Conservation (phyloP, 139 green algal species). For the Auxenochlorella pyrenoidosa region DNA sequence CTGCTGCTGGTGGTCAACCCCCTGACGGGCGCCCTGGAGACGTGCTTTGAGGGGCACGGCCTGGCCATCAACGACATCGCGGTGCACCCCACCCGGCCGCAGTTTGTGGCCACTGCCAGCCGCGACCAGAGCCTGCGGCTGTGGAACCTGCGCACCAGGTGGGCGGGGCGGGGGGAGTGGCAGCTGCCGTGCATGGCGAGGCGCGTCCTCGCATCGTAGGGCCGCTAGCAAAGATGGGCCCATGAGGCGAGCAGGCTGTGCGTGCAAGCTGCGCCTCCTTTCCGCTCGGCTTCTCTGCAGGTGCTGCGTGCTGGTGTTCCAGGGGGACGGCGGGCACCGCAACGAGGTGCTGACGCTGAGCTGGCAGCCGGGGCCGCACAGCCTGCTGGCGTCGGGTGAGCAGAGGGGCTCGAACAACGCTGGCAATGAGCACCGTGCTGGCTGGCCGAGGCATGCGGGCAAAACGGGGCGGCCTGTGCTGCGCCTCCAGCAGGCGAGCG, state of each 20-base stretch:
- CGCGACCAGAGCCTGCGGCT: slow-evolving; percentile 66
- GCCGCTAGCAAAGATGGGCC: not conserved
- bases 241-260: not conserved
- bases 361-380: slow-evolving; percentile 29
- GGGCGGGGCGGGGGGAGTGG: not conserved
- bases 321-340: slow-evolving; percentile 69
- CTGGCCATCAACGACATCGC: slow-evolving; percentile 80
- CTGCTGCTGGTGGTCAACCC: slow-evolving; percentile 58
- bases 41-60: slow-evolving; percentile 70
- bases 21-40: slow-evolving; percentile 12
- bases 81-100: slow-evolving; percentile 64
- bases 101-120: slow-evolving; percentile 74
- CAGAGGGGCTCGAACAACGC: no score
- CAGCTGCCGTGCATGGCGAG: not conserved
- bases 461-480: no score
- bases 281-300: not conserved
- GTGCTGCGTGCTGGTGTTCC: slow-evolving; percentile 69
- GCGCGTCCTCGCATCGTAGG: no score
- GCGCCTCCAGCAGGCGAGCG: not conserved
- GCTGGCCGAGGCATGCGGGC: no score
- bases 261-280: not conserved
- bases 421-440: no score
- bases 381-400: slow-evolving; percentile 26
- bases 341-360: slow-evolving; percentile 81
- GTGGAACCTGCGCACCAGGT: slow-evolving; percentile 47